Evolutionary conservation across 2,329 filamentous ascomycete species (phyloP), one percentile per base, ranked within the genome.

Genomic region (Neofusicoccum kwambonambiense): DNA sequence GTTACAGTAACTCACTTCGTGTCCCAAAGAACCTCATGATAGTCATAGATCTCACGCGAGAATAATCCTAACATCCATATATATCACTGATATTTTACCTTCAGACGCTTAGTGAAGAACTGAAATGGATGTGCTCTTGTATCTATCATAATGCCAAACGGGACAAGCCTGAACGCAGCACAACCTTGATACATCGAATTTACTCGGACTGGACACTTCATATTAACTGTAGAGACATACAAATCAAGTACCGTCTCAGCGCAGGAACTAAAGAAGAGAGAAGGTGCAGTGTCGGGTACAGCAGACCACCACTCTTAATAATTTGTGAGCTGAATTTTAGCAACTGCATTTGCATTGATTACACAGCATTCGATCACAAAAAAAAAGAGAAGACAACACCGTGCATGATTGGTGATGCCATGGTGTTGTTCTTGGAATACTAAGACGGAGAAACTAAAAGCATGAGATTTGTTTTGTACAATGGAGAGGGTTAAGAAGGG

Each of bases 341-440:
- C 11, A 56, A 56, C 2, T 42, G 35, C 19, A 7, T 56, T 9
- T 56, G 52, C 19, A 56, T 56, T 27, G 11, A 12, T 4, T 42
- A 56, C 37, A 31, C 37, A 9, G 37, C 34, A 22, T 41, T n/a
- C 35, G 41, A 27, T 7, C 52, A 56, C 11, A 19, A 22, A 22
- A 31, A 31, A 31, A 7, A 31, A 31, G 27, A 7, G 27, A 5
- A 31, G 3, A 17, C 9, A 1, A n/a, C 15, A 7, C 52, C 41
- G 34, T 67, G 73, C 17, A 74, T 69, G 3, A 67, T 71, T 12
- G 72, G 69, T 7, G 74, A 72, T 65, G 74, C 70, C 0, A 66
- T 73, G 11, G 47, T 65, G 9, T 71, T 68, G 11, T 75, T 71
- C 50, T 54, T 73, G 2, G 62, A 66, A 12, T 13, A 64, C 13